These are phyloP conservation scores for Kickxella alabastrina DNA, from an alignment of 192 early-diverging fungal species.

Conservation along the genomic window DNA sequence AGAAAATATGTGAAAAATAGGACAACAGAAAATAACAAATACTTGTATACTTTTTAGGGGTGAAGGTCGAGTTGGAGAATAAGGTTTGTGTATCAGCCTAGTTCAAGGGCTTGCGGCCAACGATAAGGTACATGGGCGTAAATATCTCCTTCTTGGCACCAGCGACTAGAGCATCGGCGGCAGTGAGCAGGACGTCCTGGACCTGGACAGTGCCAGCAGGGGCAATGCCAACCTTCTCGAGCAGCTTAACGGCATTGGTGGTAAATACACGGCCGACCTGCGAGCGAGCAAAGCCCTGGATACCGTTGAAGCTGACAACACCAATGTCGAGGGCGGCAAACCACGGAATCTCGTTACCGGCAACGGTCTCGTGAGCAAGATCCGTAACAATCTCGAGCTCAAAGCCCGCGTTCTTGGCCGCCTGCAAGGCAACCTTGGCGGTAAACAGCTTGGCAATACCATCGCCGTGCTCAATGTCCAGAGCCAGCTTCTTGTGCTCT, in stretches of 20 bases:
- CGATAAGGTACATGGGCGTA: constrained; percentile 93
- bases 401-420: constrained; percentile 83
- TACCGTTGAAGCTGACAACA: constrained; percentile 31
- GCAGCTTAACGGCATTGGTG: constrained; percentile 65
- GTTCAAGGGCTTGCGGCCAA: constrained; percentile 65
- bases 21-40: neutral
- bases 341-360: constrained; percentile 75
- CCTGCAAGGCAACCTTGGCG: constrained; percentile 68
- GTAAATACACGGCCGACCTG: constrained; percentile 68
- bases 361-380: constrained; percentile 54
- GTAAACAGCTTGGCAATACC: constrained; percentile 85
- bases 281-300: constrained; percentile 54
- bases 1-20: neutral
- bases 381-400: constrained; percentile 68
- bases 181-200: constrained; percentile 74
- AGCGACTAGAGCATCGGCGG: constrained; percentile 75
- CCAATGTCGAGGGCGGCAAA: constrained; percentile 69
- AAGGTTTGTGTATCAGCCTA: too few species aligned
- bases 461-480: constrained; percentile 87
- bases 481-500: constrained; percentile 69
- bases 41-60: neutral
- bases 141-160: constrained; percentile 79
- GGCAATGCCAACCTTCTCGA: constrained; percentile 81
- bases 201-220: constrained; percentile 85
- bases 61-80: too few species aligned